These are phyloP conservation scores for Pseudogymnoascus sp. DNA, from an alignment of 2,329 filamentous ascomycete species.

Conservation along the genomic window DNA sequence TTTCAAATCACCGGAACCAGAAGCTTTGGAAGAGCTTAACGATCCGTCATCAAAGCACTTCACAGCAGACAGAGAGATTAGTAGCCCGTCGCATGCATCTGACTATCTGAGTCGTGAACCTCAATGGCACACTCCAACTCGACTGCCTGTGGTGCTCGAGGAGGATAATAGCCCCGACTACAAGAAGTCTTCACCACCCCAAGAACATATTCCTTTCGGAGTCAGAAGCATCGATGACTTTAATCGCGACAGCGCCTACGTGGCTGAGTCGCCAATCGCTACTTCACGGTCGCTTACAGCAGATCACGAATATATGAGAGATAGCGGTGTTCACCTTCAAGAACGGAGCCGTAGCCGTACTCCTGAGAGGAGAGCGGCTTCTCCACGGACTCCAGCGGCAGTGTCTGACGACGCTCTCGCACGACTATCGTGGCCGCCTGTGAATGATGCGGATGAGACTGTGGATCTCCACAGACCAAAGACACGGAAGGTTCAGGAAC, in stretches of 20 bases:
- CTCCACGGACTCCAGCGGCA: conserved; percentile 20
- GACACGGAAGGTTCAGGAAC: background rate
- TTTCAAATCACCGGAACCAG: background rate
- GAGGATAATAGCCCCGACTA: background rate
- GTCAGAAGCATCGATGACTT: conserved; percentile 23
- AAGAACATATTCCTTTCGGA: background rate
- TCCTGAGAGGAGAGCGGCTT: conserved; percentile 16
- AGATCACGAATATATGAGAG: conserved; percentile 19
- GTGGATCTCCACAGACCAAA: conserved; percentile 32
- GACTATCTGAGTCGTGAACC: background rate
- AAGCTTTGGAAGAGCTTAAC: background rate
- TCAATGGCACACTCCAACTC: background rate
- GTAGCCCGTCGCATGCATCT: background rate
- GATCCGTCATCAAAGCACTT: background rate
- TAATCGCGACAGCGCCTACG: conserved; percentile 44
- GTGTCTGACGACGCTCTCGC: conserved; percentile 29
- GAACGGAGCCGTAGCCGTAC: conserved; percentile 34
- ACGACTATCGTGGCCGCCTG: conserved; percentile 31
- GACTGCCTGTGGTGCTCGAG: conserved; percentile 2
- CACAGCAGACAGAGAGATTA: background rate
- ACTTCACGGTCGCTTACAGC: background rate
- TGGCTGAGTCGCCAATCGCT: conserved; percentile 36
- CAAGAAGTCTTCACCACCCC: background rate
- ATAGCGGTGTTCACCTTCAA: conserved; percentile 49
- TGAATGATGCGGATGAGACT: conserved; percentile 38